These are phyloP conservation scores for Citrus mangshanensis DNA, from an alignment of 345 rosid species.

Conservation along the genomic window DNA sequence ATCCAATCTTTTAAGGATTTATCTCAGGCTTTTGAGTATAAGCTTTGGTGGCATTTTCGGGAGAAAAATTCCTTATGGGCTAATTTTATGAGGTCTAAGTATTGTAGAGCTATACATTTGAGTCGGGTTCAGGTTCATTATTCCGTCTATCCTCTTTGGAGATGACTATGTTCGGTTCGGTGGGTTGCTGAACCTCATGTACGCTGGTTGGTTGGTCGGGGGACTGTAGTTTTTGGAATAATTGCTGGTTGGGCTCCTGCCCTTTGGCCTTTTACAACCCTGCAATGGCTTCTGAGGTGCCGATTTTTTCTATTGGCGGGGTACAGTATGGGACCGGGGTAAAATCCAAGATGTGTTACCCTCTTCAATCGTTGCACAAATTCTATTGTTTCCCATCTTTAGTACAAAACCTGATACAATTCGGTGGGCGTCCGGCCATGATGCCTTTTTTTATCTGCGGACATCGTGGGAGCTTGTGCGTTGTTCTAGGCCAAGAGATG, in stretches of 20 bases:
- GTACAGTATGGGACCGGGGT: accelerated
- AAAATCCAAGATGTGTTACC: too few species aligned
- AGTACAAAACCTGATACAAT: accelerated
- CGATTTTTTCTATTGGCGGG: too few species aligned
- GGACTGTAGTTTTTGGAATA: background rate
- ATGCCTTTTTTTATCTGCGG: accelerated
- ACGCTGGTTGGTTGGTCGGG: background rate
- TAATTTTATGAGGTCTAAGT: background rate
- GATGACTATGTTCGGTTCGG: accelerated
- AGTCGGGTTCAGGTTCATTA: background rate
- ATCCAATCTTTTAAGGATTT: background rate
- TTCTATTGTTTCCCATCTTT: too few species aligned
- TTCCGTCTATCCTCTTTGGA: background rate
- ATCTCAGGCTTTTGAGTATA: background rate
- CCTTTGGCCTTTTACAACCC: background rate
- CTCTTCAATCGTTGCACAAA: too few species aligned
- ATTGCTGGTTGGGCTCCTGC: background rate
- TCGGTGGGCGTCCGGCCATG: accelerated
- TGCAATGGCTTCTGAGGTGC: accelerated
- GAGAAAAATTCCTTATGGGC: background rate
- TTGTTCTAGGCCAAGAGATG: too few species aligned
- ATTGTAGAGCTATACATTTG: background rate
- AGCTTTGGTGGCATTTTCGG: background rate
- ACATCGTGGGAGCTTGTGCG: too few species aligned
- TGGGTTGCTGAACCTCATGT: background rate